Base-by-base conservation (phyloP, 805 yeast genomes). In the Candida wancherniae region DNA sequence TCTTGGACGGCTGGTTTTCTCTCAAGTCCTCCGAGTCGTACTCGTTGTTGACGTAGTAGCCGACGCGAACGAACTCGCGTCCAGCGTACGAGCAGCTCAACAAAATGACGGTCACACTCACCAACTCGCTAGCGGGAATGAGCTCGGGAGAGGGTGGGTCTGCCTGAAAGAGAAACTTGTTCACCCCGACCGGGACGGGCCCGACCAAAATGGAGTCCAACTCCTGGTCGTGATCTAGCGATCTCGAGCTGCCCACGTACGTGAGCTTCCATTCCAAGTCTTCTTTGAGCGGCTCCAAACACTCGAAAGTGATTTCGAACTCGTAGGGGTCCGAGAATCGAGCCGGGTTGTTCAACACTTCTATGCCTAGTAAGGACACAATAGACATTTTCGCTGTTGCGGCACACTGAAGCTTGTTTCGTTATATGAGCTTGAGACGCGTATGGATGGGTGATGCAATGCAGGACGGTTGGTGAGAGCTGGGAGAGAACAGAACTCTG, bases 241-340 rank as follows among this genome's bases (percentile, higher is more conserved):
- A 86, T 28, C 94, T 73, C 1, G 97, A 88, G 4, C 95, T 84
- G 2, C 99, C 98, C 23, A 92, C 98, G 47, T 92, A 92, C 1
- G 96, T 90, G 36, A 92, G 67, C 56, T 92, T 92, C 98, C 98
- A 92, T 57, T 92, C 98, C 36, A 92, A 68, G 57, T 92, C 98
- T 50, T 83, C 87, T 48, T 77, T 84, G 44, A 92, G 66, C 1
- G 95, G 87, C 57, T 92, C 98, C 27, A 90, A 64, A 58, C 98
- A 92, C 59, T 92, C 98, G 52, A 92, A 92, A 0, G 98, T 92
- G 58, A 92, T 92, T 57, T 92, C 97, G 54, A 92, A 88, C 55
- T 92, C 94, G 47, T 92, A 92, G 2, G 97, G 84, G 50, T 85
- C 97, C 4, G 84, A 70, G 66, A 92, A 92, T 44, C 81, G 77